Evolutionary conservation across 129 eudicot species (phyloP).

Genomic region (Lactuca sativa): DNA sequence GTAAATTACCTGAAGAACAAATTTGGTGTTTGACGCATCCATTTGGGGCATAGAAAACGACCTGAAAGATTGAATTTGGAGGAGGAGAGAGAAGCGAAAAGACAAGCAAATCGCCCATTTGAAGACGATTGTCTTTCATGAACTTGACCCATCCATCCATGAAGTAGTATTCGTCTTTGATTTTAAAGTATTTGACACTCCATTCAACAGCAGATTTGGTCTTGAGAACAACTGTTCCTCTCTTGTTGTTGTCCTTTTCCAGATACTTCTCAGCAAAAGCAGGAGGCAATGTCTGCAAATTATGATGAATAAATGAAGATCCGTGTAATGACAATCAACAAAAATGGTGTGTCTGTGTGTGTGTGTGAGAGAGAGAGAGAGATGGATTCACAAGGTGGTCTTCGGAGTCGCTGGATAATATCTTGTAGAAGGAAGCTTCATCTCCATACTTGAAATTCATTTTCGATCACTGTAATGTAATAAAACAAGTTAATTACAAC

Average conservation of each 20-base stretch:
- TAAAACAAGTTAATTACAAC: background rate
- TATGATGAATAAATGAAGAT: background rate
- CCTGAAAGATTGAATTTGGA: constrained; percentile 1
- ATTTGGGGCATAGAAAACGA: constrained; percentile 13
- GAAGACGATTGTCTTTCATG: constrained; percentile 17
- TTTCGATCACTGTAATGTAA: background rate
- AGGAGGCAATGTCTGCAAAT: constrained; percentile 14
- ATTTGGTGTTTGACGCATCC: constrained; percentile 16
- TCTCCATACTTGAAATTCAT: background rate
- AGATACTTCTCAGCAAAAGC: constrained; percentile 18
- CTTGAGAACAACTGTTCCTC: constrained; percentile 9
- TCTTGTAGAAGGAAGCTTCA: constrained; percentile 29
- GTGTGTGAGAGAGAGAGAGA: background rate
- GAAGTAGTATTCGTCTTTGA: constrained; percentile 23
- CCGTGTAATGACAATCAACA: background rate
- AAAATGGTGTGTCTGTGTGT: background rate
- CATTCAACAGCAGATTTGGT: constrained; percentile 10
- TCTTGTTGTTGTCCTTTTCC: constrained; percentile 4
- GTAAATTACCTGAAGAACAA: background rate
- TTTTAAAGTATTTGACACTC: constrained; percentile 9
- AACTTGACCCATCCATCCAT: constrained; percentile 33
- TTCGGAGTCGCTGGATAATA: constrained; percentile 5
- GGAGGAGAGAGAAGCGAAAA: constrained; percentile 25
- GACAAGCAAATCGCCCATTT: constrained; percentile 21
- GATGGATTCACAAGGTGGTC: constrained; percentile 17